Evolutionary conservation across 2,329 filamentous ascomycete genomes (phyloP).

Genomic region (Fusarium sp.): DNA sequence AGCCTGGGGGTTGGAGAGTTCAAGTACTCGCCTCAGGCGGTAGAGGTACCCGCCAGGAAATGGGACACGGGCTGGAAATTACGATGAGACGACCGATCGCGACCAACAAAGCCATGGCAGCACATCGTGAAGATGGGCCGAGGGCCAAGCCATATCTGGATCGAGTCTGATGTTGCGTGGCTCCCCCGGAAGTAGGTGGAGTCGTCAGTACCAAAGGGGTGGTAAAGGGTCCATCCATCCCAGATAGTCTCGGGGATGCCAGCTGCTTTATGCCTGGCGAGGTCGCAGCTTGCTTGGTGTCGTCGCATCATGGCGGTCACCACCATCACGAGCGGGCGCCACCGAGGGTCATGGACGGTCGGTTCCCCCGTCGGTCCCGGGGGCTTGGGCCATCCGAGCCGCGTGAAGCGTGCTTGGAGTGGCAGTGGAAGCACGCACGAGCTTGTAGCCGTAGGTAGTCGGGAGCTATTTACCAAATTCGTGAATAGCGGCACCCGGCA

Average conservation of each 20-base stretch:
- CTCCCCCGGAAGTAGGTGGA: not conserved
- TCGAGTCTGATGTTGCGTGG: not conserved
- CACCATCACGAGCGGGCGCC: not conserved
- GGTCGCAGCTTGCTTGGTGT: constrained; percentile 11
- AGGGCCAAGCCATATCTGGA: constrained; percentile 3
- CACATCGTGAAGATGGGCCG: constrained; percentile 12
- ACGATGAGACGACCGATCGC: constrained; percentile 25
- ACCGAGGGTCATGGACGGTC: not conserved
- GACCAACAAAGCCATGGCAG: constrained; percentile 16
- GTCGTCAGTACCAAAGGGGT: not conserved
- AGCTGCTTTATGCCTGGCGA: constrained; percentile 18
- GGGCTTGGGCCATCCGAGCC: constrained; percentile 15
- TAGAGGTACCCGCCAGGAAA: constrained; percentile 6
- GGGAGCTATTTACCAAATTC: constrained; percentile 14
- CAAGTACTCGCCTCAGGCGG: not conserved
- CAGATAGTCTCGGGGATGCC: not conserved
- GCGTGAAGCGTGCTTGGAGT: not conserved
- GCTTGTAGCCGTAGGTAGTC: not conserved
- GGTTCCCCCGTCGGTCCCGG: not conserved
- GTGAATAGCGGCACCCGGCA: constrained; percentile 12
- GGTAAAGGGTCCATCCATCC: not conserved
- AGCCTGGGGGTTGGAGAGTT: not conserved
- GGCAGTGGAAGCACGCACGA: not conserved
- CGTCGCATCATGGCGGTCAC: constrained; percentile 19
- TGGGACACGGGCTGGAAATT: constrained; percentile 35